Evolutionary conservation across 1,284 basidiomycete genomes (phyloP).

Genomic region (Cryptococcus floricola): DNA sequence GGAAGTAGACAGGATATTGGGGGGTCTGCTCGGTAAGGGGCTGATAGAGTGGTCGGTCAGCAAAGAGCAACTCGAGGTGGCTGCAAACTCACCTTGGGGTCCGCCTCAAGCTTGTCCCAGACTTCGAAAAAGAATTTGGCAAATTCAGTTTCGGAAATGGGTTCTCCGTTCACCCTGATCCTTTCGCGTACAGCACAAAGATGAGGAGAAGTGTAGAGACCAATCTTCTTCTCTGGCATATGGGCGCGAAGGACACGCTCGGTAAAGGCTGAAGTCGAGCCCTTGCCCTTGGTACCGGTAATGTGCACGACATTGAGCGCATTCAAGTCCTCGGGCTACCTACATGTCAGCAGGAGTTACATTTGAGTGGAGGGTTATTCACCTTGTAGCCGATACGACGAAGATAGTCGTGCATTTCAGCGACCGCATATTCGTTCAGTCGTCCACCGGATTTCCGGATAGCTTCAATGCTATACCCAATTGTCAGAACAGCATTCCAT

Average conservation of each 20-base stretch:
- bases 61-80: neutral
- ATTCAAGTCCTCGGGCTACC: constrained; percentile 76
- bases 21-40: constrained; percentile 57
- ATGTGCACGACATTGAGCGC: constrained; percentile 90
- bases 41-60: constrained; percentile 11
- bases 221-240: constrained; percentile 37
- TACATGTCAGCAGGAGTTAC: neutral
- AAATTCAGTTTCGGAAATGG: constrained; percentile 83
- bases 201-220: constrained; percentile 95
- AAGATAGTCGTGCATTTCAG: constrained; percentile 89
- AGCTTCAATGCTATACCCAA: constrained; percentile 61
- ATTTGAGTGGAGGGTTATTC: constrained; percentile 31
- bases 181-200: constrained; percentile 93
- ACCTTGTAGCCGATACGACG: constrained; percentile 81
- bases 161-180: constrained; percentile 87
- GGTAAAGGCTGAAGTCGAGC: constrained; percentile 90
- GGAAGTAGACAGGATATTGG: constrained; percentile 78
- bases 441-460: constrained; percentile 71
- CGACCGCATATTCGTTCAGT: constrained; percentile 67
- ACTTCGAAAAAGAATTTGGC: constrained; percentile 93
- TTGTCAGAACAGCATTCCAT: neutral
- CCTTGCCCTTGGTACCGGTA: constrained; percentile 98
- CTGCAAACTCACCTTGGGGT: constrained; percentile 55
- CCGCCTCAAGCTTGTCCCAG: constrained; percentile 81
- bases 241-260: constrained; percentile 52